Percentiles rank a stretch among this genome's conserved stretches.
phyloP scores from a whole-genome alignment of 1,284 basidiomycete species.

The Ustilago sp. region DNA sequence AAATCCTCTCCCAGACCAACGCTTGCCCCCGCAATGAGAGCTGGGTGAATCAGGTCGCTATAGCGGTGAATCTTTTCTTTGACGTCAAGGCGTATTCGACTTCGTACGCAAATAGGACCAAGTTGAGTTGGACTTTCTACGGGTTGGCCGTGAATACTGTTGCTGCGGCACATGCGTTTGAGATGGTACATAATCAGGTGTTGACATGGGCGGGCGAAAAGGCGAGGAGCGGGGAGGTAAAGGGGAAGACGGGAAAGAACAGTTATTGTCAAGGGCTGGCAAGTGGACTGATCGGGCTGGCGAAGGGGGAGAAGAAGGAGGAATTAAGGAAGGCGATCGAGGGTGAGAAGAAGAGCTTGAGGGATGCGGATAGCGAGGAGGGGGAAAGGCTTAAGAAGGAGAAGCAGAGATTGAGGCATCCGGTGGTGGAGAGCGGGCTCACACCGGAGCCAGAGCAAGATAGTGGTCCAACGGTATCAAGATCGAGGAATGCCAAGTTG shows the following conservation, averaged over 20 bases:
- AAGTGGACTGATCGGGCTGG: conserved; percentile 41
- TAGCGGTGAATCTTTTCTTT: conserved; percentile 51
- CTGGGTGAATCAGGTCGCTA: conserved; percentile 49
- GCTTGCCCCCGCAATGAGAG: conserved; percentile 39
- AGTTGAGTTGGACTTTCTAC: conserved; percentile 55
- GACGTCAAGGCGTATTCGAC: conserved; percentile 51
- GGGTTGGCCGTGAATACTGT: conserved; percentile 56
- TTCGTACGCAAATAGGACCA: conserved; percentile 32
- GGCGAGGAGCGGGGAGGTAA: conserved; percentile 10
- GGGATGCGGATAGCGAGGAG: conserved; percentile 26
- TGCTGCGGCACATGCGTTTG: conserved; percentile 55
- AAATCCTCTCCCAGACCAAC: conserved; percentile 45
- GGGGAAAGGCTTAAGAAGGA: conserved; percentile 24
- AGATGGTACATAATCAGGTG: conserved; percentile 59
- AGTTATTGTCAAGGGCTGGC: conserved; percentile 50
- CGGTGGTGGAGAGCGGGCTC: conserved; percentile 10
- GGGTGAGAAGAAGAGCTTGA: conserved; percentile 44
- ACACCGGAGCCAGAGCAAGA: conserved; percentile 13
- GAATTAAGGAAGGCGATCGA: conserved; percentile 49
- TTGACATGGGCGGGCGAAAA: conserved; percentile 47
- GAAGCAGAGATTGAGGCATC: conserved; percentile 24
- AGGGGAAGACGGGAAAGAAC: conserved; percentile 48
- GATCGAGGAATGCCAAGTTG: conserved; percentile 41
- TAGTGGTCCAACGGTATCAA: not conserved
- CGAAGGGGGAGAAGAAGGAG: conserved; percentile 55